Conservation (phyloP, 495 filamentous ascomycete species). For the Symbiotaphrina buchneri region DNA sequence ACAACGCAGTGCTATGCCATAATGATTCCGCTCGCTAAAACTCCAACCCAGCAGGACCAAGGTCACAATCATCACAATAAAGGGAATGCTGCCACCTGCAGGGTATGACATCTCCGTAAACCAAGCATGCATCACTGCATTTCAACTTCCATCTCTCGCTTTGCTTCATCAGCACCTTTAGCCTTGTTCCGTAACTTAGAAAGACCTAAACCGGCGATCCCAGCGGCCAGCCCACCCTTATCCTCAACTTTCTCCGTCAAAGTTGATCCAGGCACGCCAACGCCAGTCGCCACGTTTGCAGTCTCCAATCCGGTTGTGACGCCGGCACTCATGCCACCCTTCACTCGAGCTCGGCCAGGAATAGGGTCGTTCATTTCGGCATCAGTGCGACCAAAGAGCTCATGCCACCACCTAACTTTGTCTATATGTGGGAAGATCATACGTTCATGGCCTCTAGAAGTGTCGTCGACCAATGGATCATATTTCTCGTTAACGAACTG, state of each 20-base stretch:
- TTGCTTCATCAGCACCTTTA: slow-evolving; percentile 5
- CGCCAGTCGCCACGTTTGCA: slow-evolving; percentile 4
- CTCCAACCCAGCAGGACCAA: no score
- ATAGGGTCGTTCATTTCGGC: slow-evolving; percentile 72
- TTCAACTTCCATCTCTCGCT: slow-evolving; percentile 11
- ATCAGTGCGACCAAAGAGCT: slow-evolving; percentile 65
- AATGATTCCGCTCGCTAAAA: no score
- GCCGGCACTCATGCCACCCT: slow-evolving; percentile 1
- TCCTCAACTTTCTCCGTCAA: slow-evolving; percentile 5
- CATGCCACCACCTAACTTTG: slow-evolving; percentile 76
- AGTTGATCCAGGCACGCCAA: slow-evolving; percentile 3
- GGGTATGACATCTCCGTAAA: no score
- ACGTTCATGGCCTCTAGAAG: slow-evolving; percentile 51
- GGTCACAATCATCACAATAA: no score
- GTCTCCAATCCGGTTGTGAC: slow-evolving; percentile 7
- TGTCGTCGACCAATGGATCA: slow-evolving; percentile 54
- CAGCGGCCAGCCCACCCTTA: slow-evolving; percentile 7
- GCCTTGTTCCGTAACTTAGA: slow-evolving; percentile 4
- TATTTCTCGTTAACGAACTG: slow-evolving; percentile 72
- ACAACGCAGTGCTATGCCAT: no score
- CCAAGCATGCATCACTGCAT: slow-evolving; percentile 17
- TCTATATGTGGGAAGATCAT: slow-evolving; percentile 54
- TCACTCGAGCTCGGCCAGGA: neutral
- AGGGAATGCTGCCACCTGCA: no score
- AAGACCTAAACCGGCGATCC: slow-evolving; percentile 7